phyloP scores from a whole-genome alignment of 2,329 filamentous ascomycete genomes.

The Alternaria atra region DNA sequence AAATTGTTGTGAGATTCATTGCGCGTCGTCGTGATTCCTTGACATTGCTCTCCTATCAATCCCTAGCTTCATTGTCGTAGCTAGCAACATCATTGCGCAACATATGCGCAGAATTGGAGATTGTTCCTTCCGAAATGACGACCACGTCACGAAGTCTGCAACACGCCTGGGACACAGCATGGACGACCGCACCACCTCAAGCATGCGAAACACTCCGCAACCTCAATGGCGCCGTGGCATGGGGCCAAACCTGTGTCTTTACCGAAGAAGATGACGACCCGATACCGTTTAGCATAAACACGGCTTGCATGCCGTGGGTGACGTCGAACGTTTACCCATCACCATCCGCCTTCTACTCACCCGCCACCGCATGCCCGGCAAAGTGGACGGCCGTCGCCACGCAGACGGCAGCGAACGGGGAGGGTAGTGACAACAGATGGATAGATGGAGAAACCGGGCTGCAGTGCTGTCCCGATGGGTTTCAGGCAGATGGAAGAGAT shows the following conservation, averaged over 20 bases:
- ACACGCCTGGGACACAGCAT: slow-evolving; percentile 29
- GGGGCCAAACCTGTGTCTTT: slow-evolving; percentile 90
- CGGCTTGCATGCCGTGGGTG: slow-evolving; percentile 36
- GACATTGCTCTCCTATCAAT: not conserved
- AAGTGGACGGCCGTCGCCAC: slow-evolving; percentile 34
- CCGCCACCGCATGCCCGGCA: slow-evolving; percentile 33
- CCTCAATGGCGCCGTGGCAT: slow-evolving; percentile 50
- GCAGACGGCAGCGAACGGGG: slow-evolving; percentile 16
- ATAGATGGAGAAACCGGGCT: slow-evolving; percentile 32
- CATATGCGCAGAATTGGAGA: not conserved
- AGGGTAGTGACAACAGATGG: slow-evolving; percentile 20
- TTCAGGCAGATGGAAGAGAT: slow-evolving; percentile 22
- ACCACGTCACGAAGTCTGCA: slow-evolving; percentile 24
- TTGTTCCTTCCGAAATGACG: slow-evolving; percentile 14
- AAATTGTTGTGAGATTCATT: not conserved
- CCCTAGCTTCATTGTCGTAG: not conserved
- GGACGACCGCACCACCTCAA: slow-evolving; percentile 22
- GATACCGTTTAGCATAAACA: slow-evolving; percentile 84
- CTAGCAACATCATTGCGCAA: not conserved
- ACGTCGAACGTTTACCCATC: slow-evolving; percentile 19
- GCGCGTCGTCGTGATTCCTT: not conserved
- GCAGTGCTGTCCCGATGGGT: slow-evolving; percentile 34
- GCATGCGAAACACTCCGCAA: slow-evolving; percentile 31
- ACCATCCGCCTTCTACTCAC: slow-evolving; percentile 31
- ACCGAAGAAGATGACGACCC: slow-evolving; percentile 72